Conservation (phyloP, 192 early-diverging fungal species). For the Podila verticillata region DNA sequence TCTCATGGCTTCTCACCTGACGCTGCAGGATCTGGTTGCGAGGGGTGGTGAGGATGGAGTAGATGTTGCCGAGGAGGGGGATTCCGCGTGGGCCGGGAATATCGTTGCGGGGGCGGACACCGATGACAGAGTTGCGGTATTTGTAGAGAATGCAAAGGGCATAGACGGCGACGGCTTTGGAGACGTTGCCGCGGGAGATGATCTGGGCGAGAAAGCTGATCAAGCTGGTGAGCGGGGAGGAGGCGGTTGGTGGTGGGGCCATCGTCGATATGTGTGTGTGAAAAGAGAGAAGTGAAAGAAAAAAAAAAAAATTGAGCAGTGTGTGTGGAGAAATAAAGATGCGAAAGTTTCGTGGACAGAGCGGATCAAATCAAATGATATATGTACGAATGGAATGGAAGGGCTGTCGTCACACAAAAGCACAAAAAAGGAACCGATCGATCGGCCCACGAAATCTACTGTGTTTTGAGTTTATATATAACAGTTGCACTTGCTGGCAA, state of each 20-base stretch:
- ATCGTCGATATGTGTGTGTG: neutral
- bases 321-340: too few relatives aligned
- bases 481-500: too few relatives aligned
- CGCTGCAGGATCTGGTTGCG: slow-evolving; percentile 25
- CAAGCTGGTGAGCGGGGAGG: neutral
- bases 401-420: too few relatives aligned
- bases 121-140: slow-evolving; percentile 34
- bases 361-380: too few relatives aligned
- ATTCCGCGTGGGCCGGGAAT: slow-evolving; percentile 22
- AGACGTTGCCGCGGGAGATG: slow-evolving; percentile 13
- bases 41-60: slow-evolving; percentile 4
- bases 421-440: too few relatives aligned
- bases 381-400: too few relatives aligned
- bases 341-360: too few relatives aligned
- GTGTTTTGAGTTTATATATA: too few relatives aligned
- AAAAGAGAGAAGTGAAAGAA: too few relatives aligned
- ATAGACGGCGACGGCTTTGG: slow-evolving; percentile 22
- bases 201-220: slow-evolving; percentile 5
- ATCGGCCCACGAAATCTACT: too few relatives aligned
- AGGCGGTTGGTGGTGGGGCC: slow-evolving; percentile 1
- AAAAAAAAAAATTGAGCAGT: too few relatives aligned
- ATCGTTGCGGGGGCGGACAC: slow-evolving; percentile 15
- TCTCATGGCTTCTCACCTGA: slow-evolving; percentile 22
- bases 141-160: slow-evolving; percentile 25
- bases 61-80: slow-evolving; percentile 34